Evolutionary conservation across 2,329 filamentous ascomycete species (phyloP).

Genomic region (Ambrosiella xylebori): DNA sequence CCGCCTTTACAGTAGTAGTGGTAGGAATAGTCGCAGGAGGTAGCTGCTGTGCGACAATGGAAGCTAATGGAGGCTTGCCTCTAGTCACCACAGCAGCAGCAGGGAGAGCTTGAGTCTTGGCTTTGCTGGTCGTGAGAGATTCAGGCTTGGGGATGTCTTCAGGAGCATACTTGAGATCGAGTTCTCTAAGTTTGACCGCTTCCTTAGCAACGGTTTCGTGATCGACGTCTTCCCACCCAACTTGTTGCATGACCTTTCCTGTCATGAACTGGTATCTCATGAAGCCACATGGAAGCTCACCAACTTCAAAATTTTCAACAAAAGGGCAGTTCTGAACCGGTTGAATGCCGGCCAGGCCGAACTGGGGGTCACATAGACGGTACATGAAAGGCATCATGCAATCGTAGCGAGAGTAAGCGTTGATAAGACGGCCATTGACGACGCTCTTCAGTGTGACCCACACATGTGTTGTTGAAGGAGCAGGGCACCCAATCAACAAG

Average conservation of each 20-base stretch:
- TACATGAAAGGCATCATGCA: conserved; percentile 80
- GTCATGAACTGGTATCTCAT: conserved; percentile 51
- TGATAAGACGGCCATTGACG: conserved; percentile 70
- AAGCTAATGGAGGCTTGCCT: too few relatives aligned
- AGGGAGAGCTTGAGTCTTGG: not conserved
- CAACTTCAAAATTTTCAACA: conserved; percentile 52
- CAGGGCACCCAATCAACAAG: conserved; percentile 67
- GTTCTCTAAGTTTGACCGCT: conserved; percentile 18
- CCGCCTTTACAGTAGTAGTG: not conserved
- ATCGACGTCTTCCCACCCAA: conserved; percentile 52
- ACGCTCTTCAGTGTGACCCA: conserved; percentile 68
- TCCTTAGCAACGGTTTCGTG: conserved; percentile 17
- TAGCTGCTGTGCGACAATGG: too few relatives aligned
- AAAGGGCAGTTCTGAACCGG: conserved; percentile 47
- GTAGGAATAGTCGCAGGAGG: not conserved
- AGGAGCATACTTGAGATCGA: conserved; percentile 22
- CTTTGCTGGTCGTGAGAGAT: not conserved
- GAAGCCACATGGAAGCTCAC: conserved; percentile 49
- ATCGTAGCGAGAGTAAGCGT: conserved; percentile 76
- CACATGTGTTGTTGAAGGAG: conserved; percentile 50
- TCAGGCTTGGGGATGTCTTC: not conserved
- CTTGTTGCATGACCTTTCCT: conserved; percentile 46
- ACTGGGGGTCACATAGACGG: conserved; percentile 62
- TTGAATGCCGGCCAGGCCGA: conserved; percentile 72
- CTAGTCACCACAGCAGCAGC: not conserved